A percentile compares a stretch with the other conserved stretches of the same genome.
These are phyloP conservation scores for Hondaea fermentalgiana DNA, from an alignment of 108 stramenopile genomes.

Conservation along the genomic window DNA sequence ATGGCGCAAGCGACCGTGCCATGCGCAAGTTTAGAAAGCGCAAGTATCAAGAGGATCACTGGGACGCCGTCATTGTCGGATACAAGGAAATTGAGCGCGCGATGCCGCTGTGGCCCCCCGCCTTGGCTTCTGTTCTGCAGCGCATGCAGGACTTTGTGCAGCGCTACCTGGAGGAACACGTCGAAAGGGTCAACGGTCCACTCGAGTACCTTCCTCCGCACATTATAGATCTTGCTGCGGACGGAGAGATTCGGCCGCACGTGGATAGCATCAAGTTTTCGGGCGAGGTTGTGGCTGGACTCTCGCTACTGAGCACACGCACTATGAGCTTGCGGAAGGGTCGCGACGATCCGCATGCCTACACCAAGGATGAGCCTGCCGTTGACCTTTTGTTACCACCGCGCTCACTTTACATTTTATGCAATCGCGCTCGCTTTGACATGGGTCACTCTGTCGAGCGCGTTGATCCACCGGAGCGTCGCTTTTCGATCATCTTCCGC, in stretches of 20 bases:
- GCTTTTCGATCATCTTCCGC: slow-evolving; percentile 9
- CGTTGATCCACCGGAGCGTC: background rate
- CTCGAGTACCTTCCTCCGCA: slow-evolving; percentile 59
- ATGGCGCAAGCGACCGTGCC: background rate
- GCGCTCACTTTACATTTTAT: background rate
- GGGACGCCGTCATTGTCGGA: slow-evolving; percentile 72
- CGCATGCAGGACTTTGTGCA: slow-evolving; percentile 46
- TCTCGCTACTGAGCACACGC: slow-evolving; percentile 49
- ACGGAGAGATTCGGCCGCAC: slow-evolving; percentile 69
- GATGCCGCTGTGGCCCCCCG: slow-evolving; percentile 19
- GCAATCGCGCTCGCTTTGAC: background rate
- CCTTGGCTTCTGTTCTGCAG: slow-evolving; percentile 30
- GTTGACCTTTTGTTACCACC: background rate
- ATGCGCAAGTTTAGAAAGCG: background rate
- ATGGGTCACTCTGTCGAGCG: background rate
- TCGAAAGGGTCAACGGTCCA: background rate
- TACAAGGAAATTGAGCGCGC: slow-evolving; percentile 71
- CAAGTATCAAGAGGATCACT: slow-evolving; percentile 65
- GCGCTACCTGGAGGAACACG: slow-evolving; percentile 37
- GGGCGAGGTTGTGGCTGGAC: slow-evolving; percentile 72
- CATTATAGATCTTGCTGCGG: slow-evolving; percentile 62
- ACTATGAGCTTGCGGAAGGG: background rate
- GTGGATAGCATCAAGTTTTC: slow-evolving; percentile 80
- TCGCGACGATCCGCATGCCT: background rate
- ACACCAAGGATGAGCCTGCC: background rate